Base-by-base conservation (phyloP, 2,329 filamentous ascomycete genomes). In the Rachicladosporium sp. region DNA sequence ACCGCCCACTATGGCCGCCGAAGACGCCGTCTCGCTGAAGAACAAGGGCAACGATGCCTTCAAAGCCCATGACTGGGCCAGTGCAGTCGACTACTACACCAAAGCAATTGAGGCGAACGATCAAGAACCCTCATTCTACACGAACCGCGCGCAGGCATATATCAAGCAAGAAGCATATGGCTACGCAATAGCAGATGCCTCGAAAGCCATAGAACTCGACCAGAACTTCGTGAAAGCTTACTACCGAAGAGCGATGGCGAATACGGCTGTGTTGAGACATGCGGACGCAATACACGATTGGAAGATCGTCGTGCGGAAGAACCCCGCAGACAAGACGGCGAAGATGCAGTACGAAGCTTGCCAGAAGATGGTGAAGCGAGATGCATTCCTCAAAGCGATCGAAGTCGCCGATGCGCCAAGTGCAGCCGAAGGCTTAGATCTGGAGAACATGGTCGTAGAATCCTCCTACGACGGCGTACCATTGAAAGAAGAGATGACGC, bases 91-190 rank as follows among this genome's bases (percentile, higher is more conserved):
- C 2, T 77, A 79, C 50, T 98, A 98, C 63, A 78, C 77, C 40
- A 75, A 93, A 64, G 89, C 89, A 19, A 96, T 98, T 57, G 79
- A 82, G 44, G 66, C 84, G 50, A 80, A 94, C 64, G 76, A 81
- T 57, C 71, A 82, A 51, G 82, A 96, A 56, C 83, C 88, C 5
- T 82, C 88, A 0, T 96, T 88, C 67, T 96, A 78, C 66, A 87
- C 85, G 53, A 98, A 98, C 66, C 75, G 91, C 60, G 91, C 91
- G 12, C 89, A 95, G 75, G 89, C 94, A 62, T 47, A 98, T 60
- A 89, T 98, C 63, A 96, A 95, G 67, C 80, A 89, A 31, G 91
- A 98, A 63, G 78, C 89, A 12, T 96, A 88, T 59, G 91, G 91
- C 31, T 93, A 89, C 66, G 88, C 91, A 15, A 82, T 96, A 52